Conservation (phyloP, 83 land plant genomes). For the Diphasiastrum complanatum region DNA sequence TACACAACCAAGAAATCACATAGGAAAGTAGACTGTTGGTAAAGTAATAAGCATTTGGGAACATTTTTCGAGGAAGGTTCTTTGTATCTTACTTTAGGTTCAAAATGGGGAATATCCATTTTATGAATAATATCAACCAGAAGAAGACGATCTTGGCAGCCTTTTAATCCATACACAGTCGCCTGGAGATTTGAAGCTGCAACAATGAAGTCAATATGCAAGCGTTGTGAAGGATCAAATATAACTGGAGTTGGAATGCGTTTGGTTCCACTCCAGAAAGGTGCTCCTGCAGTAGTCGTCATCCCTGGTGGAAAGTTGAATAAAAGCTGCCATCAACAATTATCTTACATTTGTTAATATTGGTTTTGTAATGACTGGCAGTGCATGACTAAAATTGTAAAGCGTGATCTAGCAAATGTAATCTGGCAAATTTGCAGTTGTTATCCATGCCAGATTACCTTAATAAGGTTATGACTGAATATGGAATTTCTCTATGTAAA, state of each 20-base stretch:
- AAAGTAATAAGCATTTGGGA: too few relatives aligned
- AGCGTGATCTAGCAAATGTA: too few relatives aligned
- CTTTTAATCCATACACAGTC: constrained; percentile 50
- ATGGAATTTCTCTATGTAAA: too few relatives aligned
- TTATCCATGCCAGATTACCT: too few relatives aligned
- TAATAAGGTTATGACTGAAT: too few relatives aligned
- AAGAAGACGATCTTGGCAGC: constrained; percentile 38
- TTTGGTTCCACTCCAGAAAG: constrained; percentile 57
- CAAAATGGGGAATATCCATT: constrained; percentile 37
- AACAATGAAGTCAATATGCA: constrained; percentile 45
- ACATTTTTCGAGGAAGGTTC: too few relatives aligned
- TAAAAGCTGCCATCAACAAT: constrained; percentile 30
- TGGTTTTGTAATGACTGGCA: too few relatives aligned
- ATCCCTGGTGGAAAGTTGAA: constrained; percentile 46
- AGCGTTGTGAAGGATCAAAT: constrained; percentile 30
- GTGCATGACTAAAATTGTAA: too few relatives aligned
- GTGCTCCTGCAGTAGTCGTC: constrained; percentile 46
- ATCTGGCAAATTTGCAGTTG: too few relatives aligned
- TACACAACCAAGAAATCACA: too few relatives aligned
- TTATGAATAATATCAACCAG: constrained; percentile 36
- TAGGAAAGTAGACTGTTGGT: too few relatives aligned
- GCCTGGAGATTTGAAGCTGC: constrained; percentile 55
- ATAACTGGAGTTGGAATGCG: constrained; percentile 34
- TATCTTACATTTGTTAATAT: too few relatives aligned
- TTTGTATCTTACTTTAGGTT: constrained; percentile 38